Percentiles rank a stretch among this genome's conserved stretches.
These are phyloP conservation scores for Ilex paraguariensis DNA, from an alignment of 305 asterid genomes.

Conservation along the genomic window DNA sequence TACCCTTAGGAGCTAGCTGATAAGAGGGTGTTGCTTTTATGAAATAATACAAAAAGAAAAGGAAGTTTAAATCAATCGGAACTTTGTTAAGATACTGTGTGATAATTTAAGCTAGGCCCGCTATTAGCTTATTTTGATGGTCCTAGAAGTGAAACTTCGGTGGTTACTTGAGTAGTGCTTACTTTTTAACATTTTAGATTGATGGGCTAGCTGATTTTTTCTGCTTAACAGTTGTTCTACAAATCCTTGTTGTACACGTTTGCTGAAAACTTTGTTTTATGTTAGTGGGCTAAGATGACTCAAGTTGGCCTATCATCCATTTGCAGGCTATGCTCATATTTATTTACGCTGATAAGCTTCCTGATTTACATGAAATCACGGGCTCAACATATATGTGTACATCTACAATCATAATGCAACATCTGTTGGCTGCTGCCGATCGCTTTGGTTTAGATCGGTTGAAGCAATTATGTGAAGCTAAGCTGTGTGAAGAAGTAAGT, in stretches of 20 bases:
- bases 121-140: not conserved
- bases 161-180: too few species aligned
- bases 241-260: not conserved
- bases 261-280: slow-evolving; percentile 1
- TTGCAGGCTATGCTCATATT: slow-evolving; percentile 86
- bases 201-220: not conserved
- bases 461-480: slow-evolving; percentile 85
- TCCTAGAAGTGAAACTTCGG: not conserved
- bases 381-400: slow-evolving; percentile 49
- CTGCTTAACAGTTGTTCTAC: not conserved
- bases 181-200: not conserved
- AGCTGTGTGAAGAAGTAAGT: slow-evolving; percentile 67
- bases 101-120: not conserved
- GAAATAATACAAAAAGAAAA: too few species aligned
- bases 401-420: slow-evolving; percentile 75
- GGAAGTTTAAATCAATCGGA: too few species aligned
- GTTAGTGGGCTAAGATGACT: slow-evolving; percentile 6
- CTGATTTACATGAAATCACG: slow-evolving; percentile 49
- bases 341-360: slow-evolving; percentile 70
- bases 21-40: not conserved
- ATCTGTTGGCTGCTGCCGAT: slow-evolving; percentile 93
- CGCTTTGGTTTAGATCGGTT: slow-evolving; percentile 84
- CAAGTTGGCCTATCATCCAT: slow-evolving; percentile 12
- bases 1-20: not conserved
- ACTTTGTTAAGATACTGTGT: too few species aligned